These are phyloP conservation scores for Vaucheria bursata DNA, from an alignment of 352 stramenopile genomes.

Conservation along the genomic window DNA sequence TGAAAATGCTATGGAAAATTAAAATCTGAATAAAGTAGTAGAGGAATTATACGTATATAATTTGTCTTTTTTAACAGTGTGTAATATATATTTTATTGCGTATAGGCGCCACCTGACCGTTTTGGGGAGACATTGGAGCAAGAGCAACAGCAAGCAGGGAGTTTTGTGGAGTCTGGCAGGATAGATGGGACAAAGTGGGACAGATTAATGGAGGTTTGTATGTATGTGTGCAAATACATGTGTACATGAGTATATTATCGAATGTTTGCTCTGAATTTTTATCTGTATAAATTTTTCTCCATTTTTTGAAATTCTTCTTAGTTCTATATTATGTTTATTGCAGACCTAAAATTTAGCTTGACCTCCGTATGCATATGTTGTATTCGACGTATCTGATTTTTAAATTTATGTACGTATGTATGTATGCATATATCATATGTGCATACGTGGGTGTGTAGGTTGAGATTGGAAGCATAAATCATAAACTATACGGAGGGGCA, in stretches of 20 bases:
- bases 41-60: too few species aligned
- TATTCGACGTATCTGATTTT: too few species aligned
- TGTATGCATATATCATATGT: too few species aligned
- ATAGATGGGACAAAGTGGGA: conserved; percentile 48
- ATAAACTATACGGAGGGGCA: conserved; percentile 62
- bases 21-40: too few species aligned
- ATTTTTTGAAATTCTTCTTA: neutral
- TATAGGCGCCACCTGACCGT: conserved; percentile 54
- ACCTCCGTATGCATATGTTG: too few species aligned
- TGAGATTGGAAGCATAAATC: conserved; percentile 59
- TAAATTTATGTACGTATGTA: too few species aligned
- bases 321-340: conserved; percentile 17
- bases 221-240: neutral
- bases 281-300: neutral
- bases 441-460: too few species aligned
- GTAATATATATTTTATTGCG: too few species aligned
- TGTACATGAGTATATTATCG: neutral
- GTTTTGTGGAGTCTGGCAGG: conserved; percentile 52
- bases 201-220: conserved; percentile 40
- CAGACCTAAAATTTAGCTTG: too few species aligned
- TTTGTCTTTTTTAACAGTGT: too few species aligned
- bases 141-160: conserved; percentile 57
- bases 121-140: conserved; percentile 64
- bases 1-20: too few species aligned
- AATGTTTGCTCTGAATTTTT: neutral